Conservation (phyloP, 2,329 filamentous ascomycete species). For the Epichloe sylvatica region DNA sequence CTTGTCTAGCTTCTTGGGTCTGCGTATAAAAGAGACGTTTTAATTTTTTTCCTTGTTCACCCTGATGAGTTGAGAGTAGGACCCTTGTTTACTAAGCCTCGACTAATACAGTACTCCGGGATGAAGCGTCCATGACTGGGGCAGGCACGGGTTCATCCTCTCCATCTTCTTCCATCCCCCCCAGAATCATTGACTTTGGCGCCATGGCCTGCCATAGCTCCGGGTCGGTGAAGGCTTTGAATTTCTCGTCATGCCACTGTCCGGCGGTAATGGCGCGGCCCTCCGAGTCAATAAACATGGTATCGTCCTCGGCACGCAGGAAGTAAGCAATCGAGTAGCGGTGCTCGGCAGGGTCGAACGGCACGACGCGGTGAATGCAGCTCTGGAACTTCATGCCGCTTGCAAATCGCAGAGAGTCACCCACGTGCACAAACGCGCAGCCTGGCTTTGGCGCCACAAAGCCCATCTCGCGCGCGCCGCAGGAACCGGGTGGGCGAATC, state of each 20-base stretch:
- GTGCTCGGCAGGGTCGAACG: constrained; percentile 36
- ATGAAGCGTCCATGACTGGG: too few species aligned
- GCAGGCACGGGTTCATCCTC: constrained; percentile 8
- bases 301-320: constrained; percentile 41
- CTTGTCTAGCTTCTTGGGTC: too few species aligned
- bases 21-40: too few species aligned
- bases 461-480: constrained; percentile 31
- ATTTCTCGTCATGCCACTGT: constrained; percentile 42
- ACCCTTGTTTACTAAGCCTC: too few species aligned
- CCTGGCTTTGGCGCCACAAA: constrained; percentile 39
- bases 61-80: too few species aligned
- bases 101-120: too few species aligned
- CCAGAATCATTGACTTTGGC: constrained; percentile 33
- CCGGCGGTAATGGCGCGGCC: constrained; percentile 38
- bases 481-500: constrained; percentile 31
- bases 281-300: constrained; percentile 40
- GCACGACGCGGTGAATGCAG: constrained; percentile 44
- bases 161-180: constrained; percentile 33
- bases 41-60: too few species aligned
- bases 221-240: constrained; percentile 33
- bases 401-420: constrained; percentile 43
- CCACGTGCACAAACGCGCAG: constrained; percentile 42
- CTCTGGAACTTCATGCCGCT: constrained; percentile 39
- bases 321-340: constrained; percentile 47
- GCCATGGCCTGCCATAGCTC: constrained; percentile 32